Evolutionary conservation across 2,329 filamentous ascomycete species (phyloP).

Genomic region (Bipolaris cookei): DNA sequence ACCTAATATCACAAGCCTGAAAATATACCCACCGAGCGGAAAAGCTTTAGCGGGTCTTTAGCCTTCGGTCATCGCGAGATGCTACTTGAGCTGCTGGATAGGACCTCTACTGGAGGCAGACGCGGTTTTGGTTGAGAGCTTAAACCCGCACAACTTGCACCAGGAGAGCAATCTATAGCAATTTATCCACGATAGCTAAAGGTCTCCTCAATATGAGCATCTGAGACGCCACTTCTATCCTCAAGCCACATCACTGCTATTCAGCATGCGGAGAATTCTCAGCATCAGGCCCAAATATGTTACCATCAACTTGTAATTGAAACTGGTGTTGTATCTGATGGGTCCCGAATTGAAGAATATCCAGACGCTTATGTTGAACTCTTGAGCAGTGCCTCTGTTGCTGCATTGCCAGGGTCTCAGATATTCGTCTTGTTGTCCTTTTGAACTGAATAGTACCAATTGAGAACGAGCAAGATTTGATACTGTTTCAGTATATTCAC

Average conservation of each 20-base stretch:
- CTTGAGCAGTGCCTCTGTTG: slow-evolving; percentile 11
- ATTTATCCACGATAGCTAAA: slow-evolving; percentile 10
- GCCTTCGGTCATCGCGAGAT: too few relatives aligned
- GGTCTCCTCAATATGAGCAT: slow-evolving; percentile 19
- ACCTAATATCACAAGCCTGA: not conserved
- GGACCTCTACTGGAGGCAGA: too few relatives aligned
- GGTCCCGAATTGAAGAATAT: slow-evolving; percentile 16
- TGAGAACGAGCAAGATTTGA: slow-evolving; percentile 10
- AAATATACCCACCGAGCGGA: not conserved
- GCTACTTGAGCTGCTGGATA: too few relatives aligned
- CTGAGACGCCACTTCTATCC: slow-evolving; percentile 5
- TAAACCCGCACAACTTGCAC: too few relatives aligned
- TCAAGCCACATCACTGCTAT: slow-evolving; percentile 13
- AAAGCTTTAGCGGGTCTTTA: too few relatives aligned
- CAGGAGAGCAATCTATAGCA: too few relatives aligned
- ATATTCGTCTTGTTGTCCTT: slow-evolving; percentile 16
- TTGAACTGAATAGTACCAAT: slow-evolving; percentile 18
- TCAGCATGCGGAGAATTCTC: slow-evolving; percentile 7
- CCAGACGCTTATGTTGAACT: slow-evolving; percentile 9
- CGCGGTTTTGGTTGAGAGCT: too few relatives aligned
- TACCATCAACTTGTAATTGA: slow-evolving; percentile 13
- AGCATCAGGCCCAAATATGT: slow-evolving; percentile 11
- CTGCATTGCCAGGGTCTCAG: slow-evolving; percentile 9
- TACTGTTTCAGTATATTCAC: slow-evolving; percentile 12
- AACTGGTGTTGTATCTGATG: slow-evolving; percentile 20